Evolutionary conservation across 345 rosid genomes (phyloP), one percentile per base, ranked within the genome.

Genomic region (Eutrema yunnanense): DNA sequence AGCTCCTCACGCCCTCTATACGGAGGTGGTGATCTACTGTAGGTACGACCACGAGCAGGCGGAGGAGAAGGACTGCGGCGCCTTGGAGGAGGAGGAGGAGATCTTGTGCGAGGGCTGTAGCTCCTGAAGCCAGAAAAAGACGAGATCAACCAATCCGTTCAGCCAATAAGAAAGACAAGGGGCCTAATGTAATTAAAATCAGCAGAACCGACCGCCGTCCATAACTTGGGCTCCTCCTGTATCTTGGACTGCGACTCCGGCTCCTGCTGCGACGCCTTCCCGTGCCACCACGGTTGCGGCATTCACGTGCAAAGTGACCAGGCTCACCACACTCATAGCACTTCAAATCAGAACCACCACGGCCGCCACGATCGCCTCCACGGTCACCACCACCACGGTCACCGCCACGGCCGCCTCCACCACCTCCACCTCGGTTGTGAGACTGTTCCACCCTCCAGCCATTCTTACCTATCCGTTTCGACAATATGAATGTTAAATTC

Each of bases 251-350:
- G 69, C 86, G 95, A 74, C 97, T 88, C 0, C 92, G 87, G 50
- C 80, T 88, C 30, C 91, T 87, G 68, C 80, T 71, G 54, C 80
- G 72, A 9, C 88, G 86, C 71, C 91, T 85, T 70, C 96, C 96
- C 0, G 86, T 49, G 33, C 92, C 91, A 83, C 83, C 90, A 36
- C 92, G 97, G 30, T 44, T 58, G 40, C 88, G 87, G 54, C 97
- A 91, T 75, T 91, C 97, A 73, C 97, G 92, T 4, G 97, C 96
- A 84, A 91, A 91, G 72, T 91, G 97, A 55, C 97, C 97, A 62
- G 92, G 83, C 82, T 91, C 97, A 12, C 95, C 95, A 65, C 97
- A 91, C 66, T 91, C 97, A 67, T 88, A 91, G 77, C 97, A 88
- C 79, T 91, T 91, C 82, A 87, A 83, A 75, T 91, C 95, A 59